Evolutionary conservation across 306 rosid genomes (phyloP), one percentile per base, ranked within the genome.

Genomic region (Medicago arabica): DNA sequence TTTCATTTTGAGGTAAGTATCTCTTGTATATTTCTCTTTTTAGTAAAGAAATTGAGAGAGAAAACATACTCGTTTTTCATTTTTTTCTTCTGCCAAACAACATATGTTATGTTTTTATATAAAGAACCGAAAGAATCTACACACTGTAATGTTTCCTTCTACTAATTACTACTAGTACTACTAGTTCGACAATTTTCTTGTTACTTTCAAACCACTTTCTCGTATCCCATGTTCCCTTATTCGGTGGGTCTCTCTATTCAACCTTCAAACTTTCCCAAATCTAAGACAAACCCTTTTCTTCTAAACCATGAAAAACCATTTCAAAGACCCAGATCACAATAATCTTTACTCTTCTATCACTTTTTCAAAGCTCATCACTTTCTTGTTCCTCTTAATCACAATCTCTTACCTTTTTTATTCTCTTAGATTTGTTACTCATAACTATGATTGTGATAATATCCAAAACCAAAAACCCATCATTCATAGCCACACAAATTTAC

Each of bases 361-460:
- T 9, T 79, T 82, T 23, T 78, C 83, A n/a, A 91, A 84, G 87
- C 73, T 84, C 3, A 80, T 71, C 44, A 60, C 80, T 25, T 83
- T 60, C 38, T 65, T 86, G 58, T 75, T 85, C 50, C 77, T 84
- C 83, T 16, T 85, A 36, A 38, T 87, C 74, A 72, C 84, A 25
- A 31, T 86, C 83, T 40, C 83, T n/a, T 88, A 69, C 80, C 65
- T 88, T 75, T 46, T 78, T 51, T 83, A 81, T 44, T 82, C 91
- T 19, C 69, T 91, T 0, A 78, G 65, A 67, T 87, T 75, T 63
- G 43, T 84, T 4, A 58, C 31, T 39, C 80, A 81, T 64, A 68
- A 83, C 4, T 64, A 47, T 49, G 8, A 72, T 9, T 81, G 85
- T 34, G 60, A 57, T 15, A 14, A 23, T 13, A 15, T 2, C 58